phyloP scores from a whole-genome alignment of 768 basidiomycete species.

The Suillus subaureus region DNA sequence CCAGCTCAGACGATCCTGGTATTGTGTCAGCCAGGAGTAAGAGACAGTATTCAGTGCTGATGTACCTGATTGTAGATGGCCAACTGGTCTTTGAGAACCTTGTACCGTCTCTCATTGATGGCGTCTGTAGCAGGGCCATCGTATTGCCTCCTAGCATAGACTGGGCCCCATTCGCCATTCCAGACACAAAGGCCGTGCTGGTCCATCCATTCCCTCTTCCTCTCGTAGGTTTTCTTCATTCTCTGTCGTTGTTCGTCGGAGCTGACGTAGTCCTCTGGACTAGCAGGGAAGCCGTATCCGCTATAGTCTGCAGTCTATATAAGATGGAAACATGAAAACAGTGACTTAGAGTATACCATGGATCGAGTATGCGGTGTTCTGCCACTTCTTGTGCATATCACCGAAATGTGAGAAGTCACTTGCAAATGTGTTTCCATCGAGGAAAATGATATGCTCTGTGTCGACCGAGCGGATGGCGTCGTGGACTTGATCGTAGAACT shows the following conservation, averaged over 20 bases:
- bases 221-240: slow-evolving; percentile 61
- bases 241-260: slow-evolving; percentile 53
- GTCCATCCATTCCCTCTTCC: slow-evolving; percentile 81
- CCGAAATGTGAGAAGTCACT: slow-evolving; percentile 76
- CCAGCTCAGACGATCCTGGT: slow-evolving; percentile 69
- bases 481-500: slow-evolving; percentile 70
- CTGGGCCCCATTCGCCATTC: slow-evolving; percentile 87
- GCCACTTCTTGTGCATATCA: slow-evolving; percentile 61
- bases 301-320: slow-evolving; percentile 24
- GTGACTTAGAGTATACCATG: slow-evolving; percentile 48
- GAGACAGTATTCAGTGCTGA: not conserved
- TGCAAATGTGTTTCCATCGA: slow-evolving; percentile 86
- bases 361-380: slow-evolving; percentile 76
- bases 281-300: slow-evolving; percentile 68
- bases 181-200: slow-evolving; percentile 63
- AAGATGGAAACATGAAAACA: not conserved
- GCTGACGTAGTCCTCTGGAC: slow-evolving; percentile 55
- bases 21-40: not conserved
- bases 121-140: slow-evolving; percentile 59
- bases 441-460: slow-evolving; percentile 70
- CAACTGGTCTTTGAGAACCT: slow-evolving; percentile 73
- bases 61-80: slow-evolving; percentile 64
- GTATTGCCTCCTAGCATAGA: slow-evolving; percentile 67
- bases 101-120: slow-evolving; percentile 68
- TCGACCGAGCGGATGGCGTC: slow-evolving; percentile 73